Conservation (phyloP, 1,139 yeast species). For the Magnusiomyces fungicola region DNA sequence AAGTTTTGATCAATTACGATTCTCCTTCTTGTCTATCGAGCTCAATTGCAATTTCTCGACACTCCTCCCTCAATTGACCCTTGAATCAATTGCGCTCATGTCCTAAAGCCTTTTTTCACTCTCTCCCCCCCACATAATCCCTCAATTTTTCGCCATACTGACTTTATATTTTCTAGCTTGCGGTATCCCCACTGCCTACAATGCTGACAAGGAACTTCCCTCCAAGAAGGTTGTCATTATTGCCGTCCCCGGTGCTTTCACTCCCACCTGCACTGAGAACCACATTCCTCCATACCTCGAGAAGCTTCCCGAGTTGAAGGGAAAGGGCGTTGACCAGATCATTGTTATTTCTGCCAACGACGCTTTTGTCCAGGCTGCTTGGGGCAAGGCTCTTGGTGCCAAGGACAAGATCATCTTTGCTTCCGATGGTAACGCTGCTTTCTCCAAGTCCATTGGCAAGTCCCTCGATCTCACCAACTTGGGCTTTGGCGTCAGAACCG, state of each 20-base stretch:
- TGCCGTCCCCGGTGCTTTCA: constrained; percentile 87
- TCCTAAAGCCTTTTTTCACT: constrained; percentile 48
- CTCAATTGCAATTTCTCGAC: too few relatives aligned
- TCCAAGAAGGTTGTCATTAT: constrained; percentile 60
- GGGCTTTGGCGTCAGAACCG: constrained; percentile 61
- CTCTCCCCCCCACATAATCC: constrained; percentile 28
- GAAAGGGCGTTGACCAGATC: constrained; percentile 65
- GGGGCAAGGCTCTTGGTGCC: constrained; percentile 68
- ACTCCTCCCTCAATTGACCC: too few relatives aligned
- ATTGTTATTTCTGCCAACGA: constrained; percentile 73
- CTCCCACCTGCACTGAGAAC: constrained; percentile 77
- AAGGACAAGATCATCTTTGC: constrained; percentile 52
- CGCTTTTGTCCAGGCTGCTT: constrained; percentile 70
- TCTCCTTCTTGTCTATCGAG: too few relatives aligned
- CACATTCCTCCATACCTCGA: constrained; percentile 73
- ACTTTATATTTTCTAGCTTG: too few relatives aligned
- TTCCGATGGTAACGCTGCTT: constrained; percentile 59
- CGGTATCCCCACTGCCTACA: constrained; percentile 46
- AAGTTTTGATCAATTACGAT: constrained; percentile 32
- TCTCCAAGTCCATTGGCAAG: constrained; percentile 57
- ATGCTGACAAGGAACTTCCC: constrained; percentile 42
- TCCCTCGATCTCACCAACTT: constrained; percentile 46
- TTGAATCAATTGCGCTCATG: too few relatives aligned
- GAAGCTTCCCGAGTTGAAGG: constrained; percentile 46
- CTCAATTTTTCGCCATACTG: neutral